Conservation (phyloP, 2,329 filamentous ascomycete genomes). For the Thelonectria olida region DNA sequence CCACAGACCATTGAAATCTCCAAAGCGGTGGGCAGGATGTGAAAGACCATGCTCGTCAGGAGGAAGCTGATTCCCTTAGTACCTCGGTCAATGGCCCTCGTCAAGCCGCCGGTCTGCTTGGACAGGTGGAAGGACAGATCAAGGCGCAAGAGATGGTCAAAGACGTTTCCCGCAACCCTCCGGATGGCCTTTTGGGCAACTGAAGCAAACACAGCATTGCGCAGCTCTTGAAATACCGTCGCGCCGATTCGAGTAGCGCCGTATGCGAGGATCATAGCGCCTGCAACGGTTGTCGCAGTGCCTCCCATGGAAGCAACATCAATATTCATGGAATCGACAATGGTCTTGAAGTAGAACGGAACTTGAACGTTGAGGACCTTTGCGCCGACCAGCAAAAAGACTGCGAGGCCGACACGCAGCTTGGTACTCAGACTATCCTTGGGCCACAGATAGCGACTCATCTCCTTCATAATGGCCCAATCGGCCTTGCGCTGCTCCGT, state of each 20-base stretch:
- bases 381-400: slow-evolving; percentile 84
- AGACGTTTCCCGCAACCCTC: slow-evolving; percentile 89
- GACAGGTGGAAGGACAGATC: slow-evolving; percentile 94
- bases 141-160: slow-evolving; percentile 85
- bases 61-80: slow-evolving; percentile 99
- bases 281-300: slow-evolving; percentile 87
- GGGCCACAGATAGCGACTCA: slow-evolving; percentile 96
- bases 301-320: slow-evolving; percentile 89
- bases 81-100: slow-evolving; percentile 92
- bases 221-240: slow-evolving; percentile 89
- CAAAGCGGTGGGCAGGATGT: slow-evolving; percentile 90
- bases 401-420: slow-evolving; percentile 84
- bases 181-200: slow-evolving; percentile 97
- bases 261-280: slow-evolving; percentile 93
- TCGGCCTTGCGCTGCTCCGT: slow-evolving; percentile 95
- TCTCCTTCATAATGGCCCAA: slow-evolving; percentile 98
- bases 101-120: slow-evolving; percentile 93
- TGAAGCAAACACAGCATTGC: slow-evolving; percentile 96
- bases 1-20: slow-evolving; percentile 97
- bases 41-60: slow-evolving; percentile 97
- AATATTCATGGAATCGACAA: slow-evolving; percentile 97
- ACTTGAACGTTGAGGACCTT: slow-evolving; percentile 98
- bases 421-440: slow-evolving; percentile 80
- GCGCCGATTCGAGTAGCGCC: slow-evolving; percentile 88
- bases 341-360: slow-evolving; percentile 98